Evolutionary conservation across 1,284 basidiomycete species (phyloP).

Genomic region (Cutaneotrichosporon sp.): DNA sequence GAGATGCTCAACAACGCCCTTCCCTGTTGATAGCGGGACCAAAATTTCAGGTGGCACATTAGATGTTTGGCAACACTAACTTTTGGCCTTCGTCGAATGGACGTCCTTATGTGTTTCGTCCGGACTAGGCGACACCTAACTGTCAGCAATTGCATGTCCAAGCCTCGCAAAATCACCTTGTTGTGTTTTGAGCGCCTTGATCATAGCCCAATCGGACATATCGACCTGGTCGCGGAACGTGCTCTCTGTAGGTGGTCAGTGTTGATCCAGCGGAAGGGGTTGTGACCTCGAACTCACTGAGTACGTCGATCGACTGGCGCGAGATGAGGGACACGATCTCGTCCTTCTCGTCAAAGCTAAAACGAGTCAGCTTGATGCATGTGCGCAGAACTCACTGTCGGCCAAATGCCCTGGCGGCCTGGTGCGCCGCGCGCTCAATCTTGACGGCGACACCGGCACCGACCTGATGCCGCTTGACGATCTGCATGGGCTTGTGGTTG

Average conservation of each 20-base stretch:
- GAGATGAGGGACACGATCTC: conserved; percentile 87
- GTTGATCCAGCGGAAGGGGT: background rate
- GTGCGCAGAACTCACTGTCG: conserved; percentile 36
- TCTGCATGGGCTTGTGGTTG: conserved; percentile 75
- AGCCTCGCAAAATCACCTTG: too few species aligned
- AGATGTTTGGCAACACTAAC: too few species aligned
- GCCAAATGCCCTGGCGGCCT: conserved; percentile 90
- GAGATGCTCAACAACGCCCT: too few species aligned
- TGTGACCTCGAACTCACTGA: conserved; percentile 23
- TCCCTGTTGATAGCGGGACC: too few species aligned
- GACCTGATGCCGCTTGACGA: conserved; percentile 87
- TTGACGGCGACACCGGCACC: conserved; percentile 94
- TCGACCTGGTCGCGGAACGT: conserved; percentile 87
- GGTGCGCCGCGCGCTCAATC: conserved; percentile 95
- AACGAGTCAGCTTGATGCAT: background rate
- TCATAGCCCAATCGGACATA: conserved; percentile 88
- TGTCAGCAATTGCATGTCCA: too few species aligned
- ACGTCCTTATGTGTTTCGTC: too few species aligned
- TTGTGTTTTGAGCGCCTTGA: too few species aligned
- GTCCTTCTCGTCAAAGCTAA: conserved; percentile 85
- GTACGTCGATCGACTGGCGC: conserved; percentile 84
- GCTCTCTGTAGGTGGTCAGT: conserved; percentile 50
- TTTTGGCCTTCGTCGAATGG: too few species aligned
- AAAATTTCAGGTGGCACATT: too few species aligned
- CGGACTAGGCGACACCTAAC: too few species aligned